Evolutionary conservation across 176 grass and related monocot species (phyloP), one percentile per base, ranked within the genome.

Genomic region (Sorghum bicolor): DNA sequence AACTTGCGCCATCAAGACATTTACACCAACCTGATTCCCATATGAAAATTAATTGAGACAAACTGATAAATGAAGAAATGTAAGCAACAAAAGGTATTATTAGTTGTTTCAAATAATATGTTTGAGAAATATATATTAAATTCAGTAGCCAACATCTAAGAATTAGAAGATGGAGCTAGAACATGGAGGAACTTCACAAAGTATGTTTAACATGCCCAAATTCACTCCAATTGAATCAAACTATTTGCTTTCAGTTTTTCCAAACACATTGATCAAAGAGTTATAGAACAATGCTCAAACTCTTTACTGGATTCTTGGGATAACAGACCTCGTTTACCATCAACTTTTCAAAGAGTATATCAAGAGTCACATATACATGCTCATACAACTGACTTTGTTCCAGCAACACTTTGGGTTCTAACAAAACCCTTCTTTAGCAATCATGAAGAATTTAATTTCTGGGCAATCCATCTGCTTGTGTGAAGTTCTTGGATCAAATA

Each of bases 1-100:
- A 79, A 94, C 80, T 94, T 98, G 95, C 68, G 95, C 95, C 95
- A 98, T 98, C 84, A 98, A 84, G 64, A 95, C 80, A 58, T 94
- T 94, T 64, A 95, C 90, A 50, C 95, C 95, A 89, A 98, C 92
- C 95, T 98, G 86, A 72, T 50, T 88, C 75, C 62, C 78, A 86
- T 81, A 77, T 76, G 38, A 77, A 81, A 86, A 70, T 53, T 20
- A 74, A 15, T 25, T 78, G 24, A 67, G 79, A 44, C 77, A 88
- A 83, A 26, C 43, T 83, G 9, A 66, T 72, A 41, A 70, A 77
- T 52, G 24, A 31, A 37, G 29, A 53, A 78, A 16, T 86, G 36
- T 37, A 83, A 24, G 32, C 68, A 83, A 55, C 7, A 45, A 79
- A 79, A 84, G 24, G 58, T 78, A 75, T 64, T 25, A 80, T 80